Percentiles rank a stretch among this genome's conserved stretches.
phyloP scores from a whole-genome alignment of 73 alveolate species.

The Paraurostyla sp. region DNA sequence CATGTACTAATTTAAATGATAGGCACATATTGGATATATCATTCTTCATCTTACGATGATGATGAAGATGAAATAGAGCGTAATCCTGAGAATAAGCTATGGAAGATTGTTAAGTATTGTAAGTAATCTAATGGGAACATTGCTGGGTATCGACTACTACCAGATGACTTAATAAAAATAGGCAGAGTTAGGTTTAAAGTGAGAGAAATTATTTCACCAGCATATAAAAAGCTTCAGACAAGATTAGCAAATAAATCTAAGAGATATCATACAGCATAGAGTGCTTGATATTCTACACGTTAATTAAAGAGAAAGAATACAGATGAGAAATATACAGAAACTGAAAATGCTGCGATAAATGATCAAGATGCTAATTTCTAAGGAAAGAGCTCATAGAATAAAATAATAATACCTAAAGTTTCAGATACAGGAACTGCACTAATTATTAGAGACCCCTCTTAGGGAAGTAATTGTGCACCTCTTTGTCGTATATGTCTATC shows the following conservation, averaged over 20 bases:
- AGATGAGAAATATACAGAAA: not conserved
- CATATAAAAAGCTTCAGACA: not conserved
- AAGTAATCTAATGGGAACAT: not conserved
- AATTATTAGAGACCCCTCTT: conserved; percentile 12
- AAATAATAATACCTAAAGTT: conserved; percentile 1
- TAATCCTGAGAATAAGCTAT: conserved; percentile 31
- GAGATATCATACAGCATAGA: not conserved
- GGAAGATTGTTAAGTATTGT: conserved; percentile 54
- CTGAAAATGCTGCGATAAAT: not conserved
- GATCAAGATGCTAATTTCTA: not conserved
- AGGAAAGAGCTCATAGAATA: not conserved
- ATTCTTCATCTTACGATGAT: not conserved
- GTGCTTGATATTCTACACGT: not conserved
- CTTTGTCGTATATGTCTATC: conserved; percentile 76
- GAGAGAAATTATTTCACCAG: conserved; percentile 56
- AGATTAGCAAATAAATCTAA: not conserved
- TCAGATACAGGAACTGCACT: not conserved
- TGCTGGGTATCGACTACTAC: conserved; percentile 46
- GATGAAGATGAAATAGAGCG: conserved; percentile 10
- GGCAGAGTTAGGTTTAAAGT: conserved; percentile 74
- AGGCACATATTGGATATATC: conserved; percentile 50
- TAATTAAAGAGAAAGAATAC: not conserved
- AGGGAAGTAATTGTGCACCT: not conserved
- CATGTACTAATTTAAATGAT: not conserved
- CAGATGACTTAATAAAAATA: conserved; percentile 60